A percentile compares a stretch with the other conserved stretches of the same genome.
Conservation (phyloP, 176 grass and related monocot genomes). For the Aegilops sharonensis region DNA sequence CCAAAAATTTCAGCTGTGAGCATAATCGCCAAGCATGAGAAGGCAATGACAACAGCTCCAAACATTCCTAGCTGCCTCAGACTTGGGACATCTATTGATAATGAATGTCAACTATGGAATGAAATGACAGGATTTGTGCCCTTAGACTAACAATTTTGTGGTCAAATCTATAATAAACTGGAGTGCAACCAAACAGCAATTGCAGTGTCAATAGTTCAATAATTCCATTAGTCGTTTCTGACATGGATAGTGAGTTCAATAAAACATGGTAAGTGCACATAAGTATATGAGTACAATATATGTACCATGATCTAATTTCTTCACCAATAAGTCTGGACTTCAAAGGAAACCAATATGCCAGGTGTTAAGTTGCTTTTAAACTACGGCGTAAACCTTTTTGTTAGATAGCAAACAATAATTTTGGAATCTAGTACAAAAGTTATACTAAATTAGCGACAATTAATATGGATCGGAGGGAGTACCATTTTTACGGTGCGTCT, state of each 20-base stretch:
- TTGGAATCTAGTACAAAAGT: too few relatives aligned
- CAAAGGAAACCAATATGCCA: neutral
- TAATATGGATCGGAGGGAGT: too few relatives aligned
- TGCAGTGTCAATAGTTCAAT: neutral
- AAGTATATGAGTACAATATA: neutral
- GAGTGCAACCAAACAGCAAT: neutral
- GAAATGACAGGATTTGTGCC: too few relatives aligned
- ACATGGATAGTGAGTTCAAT: neutral
- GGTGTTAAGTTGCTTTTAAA: neutral
- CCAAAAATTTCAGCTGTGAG: neutral
- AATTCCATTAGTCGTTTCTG: neutral
- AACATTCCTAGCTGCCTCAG: neutral
- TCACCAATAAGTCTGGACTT: neutral
- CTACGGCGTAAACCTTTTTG: neutral
- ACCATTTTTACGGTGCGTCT: too few relatives aligned
- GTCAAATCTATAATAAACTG: neutral
- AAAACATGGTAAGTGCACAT: neutral
- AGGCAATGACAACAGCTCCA: neutral
- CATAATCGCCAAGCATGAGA: neutral
- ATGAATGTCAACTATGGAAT: neutral
- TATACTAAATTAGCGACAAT: too few relatives aligned
- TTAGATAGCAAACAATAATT: neutral
- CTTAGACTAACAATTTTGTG: too few relatives aligned
- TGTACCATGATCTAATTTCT: neutral
- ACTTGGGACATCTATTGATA: slow-evolving; percentile 1